Conservation (phyloP, 208 protist species). For the Trypanosoma avium region DNA sequence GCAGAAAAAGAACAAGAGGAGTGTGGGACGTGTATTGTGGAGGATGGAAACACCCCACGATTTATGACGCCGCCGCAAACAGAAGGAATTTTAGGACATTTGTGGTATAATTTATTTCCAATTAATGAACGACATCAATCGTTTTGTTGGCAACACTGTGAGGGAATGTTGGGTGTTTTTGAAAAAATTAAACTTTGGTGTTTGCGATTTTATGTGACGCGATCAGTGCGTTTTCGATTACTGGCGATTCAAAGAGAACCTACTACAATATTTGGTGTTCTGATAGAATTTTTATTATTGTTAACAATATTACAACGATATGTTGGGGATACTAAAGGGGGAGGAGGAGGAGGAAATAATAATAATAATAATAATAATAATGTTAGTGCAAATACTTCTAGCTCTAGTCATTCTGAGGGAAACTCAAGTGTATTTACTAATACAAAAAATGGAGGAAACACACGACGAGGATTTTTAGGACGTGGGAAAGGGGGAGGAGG, state of each 20-base stretch:
- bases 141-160: constrained; percentile 46
- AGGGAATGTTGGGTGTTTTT: constrained; percentile 26
- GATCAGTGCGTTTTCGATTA: constrained; percentile 16
- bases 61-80: background rate
- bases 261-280: constrained; percentile 4
- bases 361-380: background rate
- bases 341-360: background rate
- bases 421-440: too few relatives aligned
- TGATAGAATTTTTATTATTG: constrained; percentile 13
- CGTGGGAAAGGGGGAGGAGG: constrained; percentile 13
- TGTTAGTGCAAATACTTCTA: background rate
- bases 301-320: constrained; percentile 7
- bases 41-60: background rate
- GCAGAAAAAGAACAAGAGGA: constrained; percentile 15
- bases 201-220: constrained; percentile 17
- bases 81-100: background rate
- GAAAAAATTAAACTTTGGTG: constrained; percentile 23
- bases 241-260: constrained; percentile 9
- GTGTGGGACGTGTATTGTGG: constrained; percentile 6
- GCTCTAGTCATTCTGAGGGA: too few relatives aligned
- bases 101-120: constrained; percentile 37
- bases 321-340: background rate
- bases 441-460: constrained; percentile 6
- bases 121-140: constrained; percentile 28
- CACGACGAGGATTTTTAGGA: constrained; percentile 4